Evolutionary conservation across 108 stramenopile genomes (phyloP), one percentile per base, ranked within the genome.

Genomic region (Nannochloropsis salina): DNA sequence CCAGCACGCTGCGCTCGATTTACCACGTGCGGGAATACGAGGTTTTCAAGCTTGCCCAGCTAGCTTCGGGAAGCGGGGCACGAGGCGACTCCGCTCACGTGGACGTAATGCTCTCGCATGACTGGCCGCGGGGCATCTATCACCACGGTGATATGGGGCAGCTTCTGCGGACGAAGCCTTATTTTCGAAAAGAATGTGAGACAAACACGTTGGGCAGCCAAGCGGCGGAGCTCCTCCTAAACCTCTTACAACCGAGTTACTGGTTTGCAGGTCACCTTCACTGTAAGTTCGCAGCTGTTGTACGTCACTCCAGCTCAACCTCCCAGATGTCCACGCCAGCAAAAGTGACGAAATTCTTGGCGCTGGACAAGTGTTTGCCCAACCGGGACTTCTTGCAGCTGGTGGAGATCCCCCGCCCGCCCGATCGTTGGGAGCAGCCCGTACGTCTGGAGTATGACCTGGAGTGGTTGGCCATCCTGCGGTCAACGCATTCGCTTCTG

Each of bases 241-340:
- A 94, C 80, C 44, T 83, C 41, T 86, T 99, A 43, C 92, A 92
- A 90, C 99, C 99, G 18, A 89, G 88, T 41, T 94, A 88, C 83
- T 99, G 99, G 99, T 99, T 99, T 87, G 83, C 97, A 9, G 99
- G 97, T 10, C 99, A 99, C 90, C 90, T 99, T 43, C 99, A 99
- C 89, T 94, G 95, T 41, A 97, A 96, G 86, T 99, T 98, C 82
- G 85, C 94, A 44, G 98, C 99, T 1, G 86, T 91, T 20, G 94
- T 99, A 8, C 83, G 83, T 42, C 97, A 98, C 79, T 41, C 6
- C 9, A 22, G 40, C 90, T 40, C 11, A 83, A 82, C 9, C 47
- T 40, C 41, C 12, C 85, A 9, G 82, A 82, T 5, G 86, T 80
- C 43, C 44, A 84, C 43, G 80, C 44, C 42, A 11, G 47, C 74